Base-by-base conservation (phyloP, 2,329 filamentous ascomycete species). In the Penicillium italicum region DNA sequence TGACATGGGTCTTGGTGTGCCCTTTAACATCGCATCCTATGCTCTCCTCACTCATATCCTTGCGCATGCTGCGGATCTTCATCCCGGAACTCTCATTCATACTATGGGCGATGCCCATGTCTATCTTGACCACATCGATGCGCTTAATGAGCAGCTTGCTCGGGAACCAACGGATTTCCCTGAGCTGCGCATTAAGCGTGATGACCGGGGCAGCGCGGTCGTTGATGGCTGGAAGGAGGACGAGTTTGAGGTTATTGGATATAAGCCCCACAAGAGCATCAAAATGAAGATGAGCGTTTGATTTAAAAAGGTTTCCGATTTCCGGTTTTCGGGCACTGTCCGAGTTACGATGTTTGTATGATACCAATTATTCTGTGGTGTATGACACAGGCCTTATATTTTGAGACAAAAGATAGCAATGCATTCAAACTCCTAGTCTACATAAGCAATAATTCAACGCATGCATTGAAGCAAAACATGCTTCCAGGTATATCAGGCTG, bases 101-200 rank as follows among this genome's bases (percentile, higher is more conserved):
- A 91, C 91, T 46, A 96, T 99, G 91, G 94, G 94, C 14, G 94
- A 99, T 74, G 91, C 93, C n/a, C 94, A 99, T 74, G 87, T 99
- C 1, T 99, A 99, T 74, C 76, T 88, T 8, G 93, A 99, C 72
- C 94, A 99, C 72, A 83, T 96, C 8, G 91, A 96, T 51, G 92
- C 94, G 12, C 78, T 99, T 55, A 83, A 88, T 69, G 82, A 85
- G 53, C 94, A 99, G 76, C 71, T 97, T 33, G 82, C 85, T 70
- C 80, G 94, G 8, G 88, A 92, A 70, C 94, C 94, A 26, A 82
- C 85, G 11, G 82, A 84, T 0, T 97, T 97, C 64, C 94, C 94
- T 0, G 84, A 84, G 46, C 70, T 99, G 56, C 84, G 87, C 61
- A 91, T 97, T 57, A 77, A 78, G 52, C 80, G 85, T 46, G 84